These are phyloP conservation scores for Aspergillus mulundensis DNA, from an alignment of 495 filamentous ascomycete species.

Conservation along the genomic window DNA sequence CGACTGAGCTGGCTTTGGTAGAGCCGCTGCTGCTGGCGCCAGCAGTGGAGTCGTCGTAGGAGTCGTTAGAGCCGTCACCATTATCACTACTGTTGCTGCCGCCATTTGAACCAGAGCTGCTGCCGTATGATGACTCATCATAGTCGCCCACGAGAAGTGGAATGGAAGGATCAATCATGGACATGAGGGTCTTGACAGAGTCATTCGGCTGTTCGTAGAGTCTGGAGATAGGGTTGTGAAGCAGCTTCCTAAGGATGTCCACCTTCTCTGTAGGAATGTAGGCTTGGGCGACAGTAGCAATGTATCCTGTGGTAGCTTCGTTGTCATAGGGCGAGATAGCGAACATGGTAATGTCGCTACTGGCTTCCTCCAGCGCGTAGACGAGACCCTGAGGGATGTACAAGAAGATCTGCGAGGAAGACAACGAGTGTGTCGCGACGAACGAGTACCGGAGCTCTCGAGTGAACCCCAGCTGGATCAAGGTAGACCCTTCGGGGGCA, in stretches of 20 bases:
- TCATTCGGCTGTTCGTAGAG: conserved; percentile 65
- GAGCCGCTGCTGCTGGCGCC: conserved; percentile 49
- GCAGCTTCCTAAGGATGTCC: conserved; percentile 55
- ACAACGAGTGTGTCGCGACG: conserved; percentile 62
- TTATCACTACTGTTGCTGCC: conserved; percentile 17
- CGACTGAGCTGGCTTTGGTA: conserved; percentile 69
- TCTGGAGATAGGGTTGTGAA: conserved; percentile 61
- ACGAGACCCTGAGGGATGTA: conserved; percentile 71
- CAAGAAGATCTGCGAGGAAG: conserved; percentile 82
- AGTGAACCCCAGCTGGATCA: conserved; percentile 83
- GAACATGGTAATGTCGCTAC: conserved; percentile 57
- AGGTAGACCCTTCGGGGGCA: conserved; percentile 56
- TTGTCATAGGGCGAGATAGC: conserved; percentile 79
- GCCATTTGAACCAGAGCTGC: conserved; percentile 24
- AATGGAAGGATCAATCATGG: conserved; percentile 79
- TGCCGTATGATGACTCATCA: conserved; percentile 23
- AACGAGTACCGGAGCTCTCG: conserved; percentile 77
- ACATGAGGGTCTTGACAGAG: conserved; percentile 63
- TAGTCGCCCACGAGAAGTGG: conserved; percentile 62
- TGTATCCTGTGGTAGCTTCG: conserved; percentile 60
- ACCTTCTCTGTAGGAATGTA: conserved; percentile 68
- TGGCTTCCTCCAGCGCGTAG: conserved; percentile 54
- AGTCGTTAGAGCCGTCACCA: conserved; percentile 28
- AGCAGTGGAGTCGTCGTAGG: conserved; percentile 29
- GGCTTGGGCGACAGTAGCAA: conserved; percentile 75